Base-by-base conservation (phyloP, 2,329 filamentous ascomycete species). In the Pleurostoma richardsiae region DNA sequence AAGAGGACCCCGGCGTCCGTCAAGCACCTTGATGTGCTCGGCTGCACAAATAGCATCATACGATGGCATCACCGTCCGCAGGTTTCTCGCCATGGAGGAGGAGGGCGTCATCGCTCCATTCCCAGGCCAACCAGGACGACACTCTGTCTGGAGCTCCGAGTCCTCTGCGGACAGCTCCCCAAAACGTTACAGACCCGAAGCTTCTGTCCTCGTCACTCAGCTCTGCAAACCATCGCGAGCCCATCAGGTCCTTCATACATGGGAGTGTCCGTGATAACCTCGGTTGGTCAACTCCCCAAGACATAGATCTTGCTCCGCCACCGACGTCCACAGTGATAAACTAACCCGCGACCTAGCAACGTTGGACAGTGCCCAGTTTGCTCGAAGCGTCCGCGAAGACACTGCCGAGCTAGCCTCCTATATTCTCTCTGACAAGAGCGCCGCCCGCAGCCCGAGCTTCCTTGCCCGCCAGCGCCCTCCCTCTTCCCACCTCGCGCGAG, bases 381-480 rank as follows among this genome's bases (percentile, higher is more conserved):
- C 88, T 31, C 82, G 84, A 49, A 87, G 83, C 54, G 86, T 96
- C 39, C 85, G 90, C 53, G 85, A 94, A 66, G 86, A 94, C 61
- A 95, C 90, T 3, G 88, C 90, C 44, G 89, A 95, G 66, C 75
- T 96, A 47, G 90, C 90, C 40, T 89, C 82, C 19, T 90, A 91
- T 62, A 84, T 89, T 43, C 77, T 96, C 29, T 85, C 85, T 38
- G 82, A 87, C 56, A 76, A 77, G 56, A 68, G 74, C 48, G 63
- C 68, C 48, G 63, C 62, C 30, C 68, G 65, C 40, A 70, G 63
- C 50, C 66, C 72, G 4, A 68, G 71, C 7, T 76, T 81, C 49
- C 65, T 80, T 40, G 55, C 56, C 31, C 66, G 63, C 41, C 62
- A 63, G 46, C 64, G 62, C 41, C 67, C 68, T 19, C 59, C 57